Evolutionary conservation across 2,329 filamentous ascomycete species (phyloP).

Genomic region (Nectriaceae sp.): DNA sequence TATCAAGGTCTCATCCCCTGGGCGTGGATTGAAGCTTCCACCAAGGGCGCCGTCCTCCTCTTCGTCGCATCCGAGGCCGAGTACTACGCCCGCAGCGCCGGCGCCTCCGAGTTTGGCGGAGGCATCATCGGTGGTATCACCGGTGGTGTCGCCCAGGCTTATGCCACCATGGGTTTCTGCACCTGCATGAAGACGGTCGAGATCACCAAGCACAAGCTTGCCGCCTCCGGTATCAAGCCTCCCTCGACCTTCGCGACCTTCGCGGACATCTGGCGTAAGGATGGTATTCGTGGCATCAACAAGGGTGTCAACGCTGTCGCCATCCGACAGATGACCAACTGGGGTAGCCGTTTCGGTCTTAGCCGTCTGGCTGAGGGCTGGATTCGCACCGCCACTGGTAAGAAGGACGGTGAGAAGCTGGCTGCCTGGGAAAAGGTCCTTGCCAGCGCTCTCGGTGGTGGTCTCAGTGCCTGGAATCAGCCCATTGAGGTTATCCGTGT

Average conservation of each 20-base stretch:
- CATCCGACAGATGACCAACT: slow-evolving; percentile 99
- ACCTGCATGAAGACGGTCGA: slow-evolving; percentile 99
- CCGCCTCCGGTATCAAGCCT: slow-evolving; percentile 77
- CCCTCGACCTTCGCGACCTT: slow-evolving; percentile 94
- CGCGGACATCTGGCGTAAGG: slow-evolving; percentile 93
- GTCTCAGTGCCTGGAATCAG: slow-evolving; percentile 97
- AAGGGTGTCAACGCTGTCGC: slow-evolving; percentile 98
- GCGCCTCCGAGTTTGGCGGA: slow-evolving; percentile 82
- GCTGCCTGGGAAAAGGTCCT: slow-evolving; percentile 82
- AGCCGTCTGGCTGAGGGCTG: slow-evolving; percentile 87
- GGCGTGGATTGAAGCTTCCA: slow-evolving; percentile 99
- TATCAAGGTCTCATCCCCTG: slow-evolving; percentile 99
- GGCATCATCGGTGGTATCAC: slow-evolving; percentile 91
- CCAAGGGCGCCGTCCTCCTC: slow-evolving; percentile 97
- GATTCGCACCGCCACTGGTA: slow-evolving; percentile 77
- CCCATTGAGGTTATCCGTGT: slow-evolving; percentile 99
- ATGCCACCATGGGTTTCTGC: slow-evolving; percentile 99
- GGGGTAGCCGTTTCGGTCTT: slow-evolving; percentile 94
- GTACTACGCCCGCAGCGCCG: slow-evolving; percentile 83
- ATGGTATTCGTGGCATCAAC: slow-evolving; percentile 96
- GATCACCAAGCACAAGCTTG: slow-evolving; percentile 97
- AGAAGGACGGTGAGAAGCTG: slow-evolving; percentile 79
- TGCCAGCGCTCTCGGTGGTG: slow-evolving; percentile 85
- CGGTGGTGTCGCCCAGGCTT: slow-evolving; percentile 95
- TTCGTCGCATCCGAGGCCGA: slow-evolving; percentile 99